Conservation (phyloP, 352 stramenopile species). For the Globisporangium paddicum region DNA sequence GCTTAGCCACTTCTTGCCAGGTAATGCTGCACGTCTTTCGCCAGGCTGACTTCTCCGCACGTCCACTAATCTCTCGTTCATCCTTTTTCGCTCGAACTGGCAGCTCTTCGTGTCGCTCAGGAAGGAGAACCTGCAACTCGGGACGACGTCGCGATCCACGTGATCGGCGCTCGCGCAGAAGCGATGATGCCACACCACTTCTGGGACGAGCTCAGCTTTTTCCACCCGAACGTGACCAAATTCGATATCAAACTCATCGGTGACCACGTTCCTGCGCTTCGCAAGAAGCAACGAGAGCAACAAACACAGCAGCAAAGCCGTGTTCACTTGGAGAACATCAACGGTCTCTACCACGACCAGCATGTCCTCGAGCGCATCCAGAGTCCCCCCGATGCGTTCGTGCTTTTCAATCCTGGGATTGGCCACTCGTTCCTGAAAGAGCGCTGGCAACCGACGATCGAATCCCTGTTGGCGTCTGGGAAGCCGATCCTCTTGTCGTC, state of each 20-base stretch:
- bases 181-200: constrained; percentile 69
- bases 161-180: constrained; percentile 67
- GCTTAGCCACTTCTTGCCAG: constrained; percentile 37
- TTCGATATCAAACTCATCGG: constrained; percentile 60
- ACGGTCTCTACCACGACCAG: constrained; percentile 50
- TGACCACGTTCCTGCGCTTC: constrained; percentile 50
- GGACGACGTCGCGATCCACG: constrained; percentile 28
- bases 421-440: constrained; percentile 43
- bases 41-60: neutral
- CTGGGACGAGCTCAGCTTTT: constrained; percentile 53
- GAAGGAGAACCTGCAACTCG: constrained; percentile 12
- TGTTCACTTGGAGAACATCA: constrained; percentile 36
- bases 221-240: constrained; percentile 19
- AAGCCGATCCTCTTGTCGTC: constrained; percentile 57
- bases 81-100: neutral
- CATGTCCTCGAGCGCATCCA: constrained; percentile 13
- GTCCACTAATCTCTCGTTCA: neutral
- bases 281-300: constrained; percentile 14
- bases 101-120: neutral
- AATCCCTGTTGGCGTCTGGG: constrained; percentile 30
- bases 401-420: constrained; percentile 72
- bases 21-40: constrained; percentile 4
- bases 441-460: constrained; percentile 54
- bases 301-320: constrained; percentile 11
- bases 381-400: constrained; percentile 41